Base-by-base conservation (phyloP, 208 protist species). In the Crithidia acanthocephali region DNA sequence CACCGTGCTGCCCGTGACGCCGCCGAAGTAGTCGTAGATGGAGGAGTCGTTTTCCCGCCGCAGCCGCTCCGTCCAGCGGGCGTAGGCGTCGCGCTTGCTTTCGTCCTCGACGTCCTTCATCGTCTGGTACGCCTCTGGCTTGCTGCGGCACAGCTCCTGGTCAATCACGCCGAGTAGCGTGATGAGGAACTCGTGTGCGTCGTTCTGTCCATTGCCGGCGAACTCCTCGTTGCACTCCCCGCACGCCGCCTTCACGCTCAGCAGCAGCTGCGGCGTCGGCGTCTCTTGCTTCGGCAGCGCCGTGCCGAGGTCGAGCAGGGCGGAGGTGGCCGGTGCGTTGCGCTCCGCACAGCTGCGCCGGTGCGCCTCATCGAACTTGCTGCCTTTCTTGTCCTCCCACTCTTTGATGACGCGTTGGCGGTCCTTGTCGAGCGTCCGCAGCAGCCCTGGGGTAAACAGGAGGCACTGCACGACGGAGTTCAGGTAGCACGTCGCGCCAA, bases 401-500 rank as follows among this genome's bases (percentile, higher is more conserved):
- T 66, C 59, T 23, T 15, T 56, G n/a, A 71, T 70, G 18, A 80
- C 53, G 37, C 79, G 67, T 30, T 77, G 45, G 20, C 76, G 53
- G 40, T 83, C 72, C 22, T 57, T 48, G 25, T 71, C 71, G 22
- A 95, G 65, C n/a, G 56, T 25, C 3, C 23, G 40, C 10, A 90
- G 33, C 8, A 95, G 69, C n/a, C 67, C 47, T 3, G 87, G 88
- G 0, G 80, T 85, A 42, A 85, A 76, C 44, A 93, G 74, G 15
- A 99, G 71, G 68, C 96, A 98, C 83, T 99, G 98, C 64, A 99
- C 51, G 0, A 87, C 74, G 4, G 94, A 90, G 85, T 99, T 99
- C 75, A 99, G 89, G 79, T 98, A 99, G 76, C 98, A 99, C 25
- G 97, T 99, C 56, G 97, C 97, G 20, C 97, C 96, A 48, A 98